Percentiles rank a stretch among this genome's conserved stretches.
These are phyloP conservation scores for Filobasidium floriforme DNA, from an alignment of 768 basidiomycete species.

Conservation along the genomic window DNA sequence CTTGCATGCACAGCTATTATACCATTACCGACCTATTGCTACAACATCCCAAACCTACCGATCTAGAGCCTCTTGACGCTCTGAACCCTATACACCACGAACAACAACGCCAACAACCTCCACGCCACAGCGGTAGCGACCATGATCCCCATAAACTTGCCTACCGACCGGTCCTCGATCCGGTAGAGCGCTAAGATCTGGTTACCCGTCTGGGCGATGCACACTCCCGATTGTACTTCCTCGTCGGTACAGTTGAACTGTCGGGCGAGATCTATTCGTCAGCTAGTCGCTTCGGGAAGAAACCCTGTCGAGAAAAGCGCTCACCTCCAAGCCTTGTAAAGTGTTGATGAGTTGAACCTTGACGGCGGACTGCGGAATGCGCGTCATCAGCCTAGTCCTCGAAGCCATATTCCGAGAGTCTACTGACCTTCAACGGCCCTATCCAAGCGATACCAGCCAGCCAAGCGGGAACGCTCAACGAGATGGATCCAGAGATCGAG, in stretches of 20 bases:
- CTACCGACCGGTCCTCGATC: slow-evolving; percentile 33
- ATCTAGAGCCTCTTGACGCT: slow-evolving; percentile 3
- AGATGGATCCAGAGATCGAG: slow-evolving; percentile 40
- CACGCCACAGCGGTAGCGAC: slow-evolving; percentile 35
- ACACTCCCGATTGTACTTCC: slow-evolving; percentile 37
- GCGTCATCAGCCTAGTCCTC: not conserved
- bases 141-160: slow-evolving; percentile 34
- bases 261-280: not conserved
- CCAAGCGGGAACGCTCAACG: slow-evolving; percentile 43
- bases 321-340: slow-evolving; percentile 30
- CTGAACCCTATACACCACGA: slow-evolving; percentile 25
- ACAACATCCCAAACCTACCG: not conserved
- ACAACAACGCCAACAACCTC: slow-evolving; percentile 34
- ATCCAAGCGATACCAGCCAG: slow-evolving; percentile 33
- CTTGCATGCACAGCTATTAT: not conserved
- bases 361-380: slow-evolving; percentile 30
- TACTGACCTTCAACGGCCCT: slow-evolving; percentile 18
- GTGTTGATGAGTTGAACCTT: slow-evolving; percentile 47
- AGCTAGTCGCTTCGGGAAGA: not conserved
- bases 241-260: slow-evolving; percentile 40
- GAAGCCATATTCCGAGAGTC: not conserved
- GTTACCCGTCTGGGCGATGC: slow-evolving; percentile 45
- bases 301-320: not conserved
- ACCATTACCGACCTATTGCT: not conserved
- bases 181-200: slow-evolving; percentile 43